A percentile compares a stretch with the other conserved stretches of the same genome.
These are phyloP conservation scores for Lentinus tigrinus DNA, from an alignment of 768 basidiomycete genomes.

Conservation along the genomic window DNA sequence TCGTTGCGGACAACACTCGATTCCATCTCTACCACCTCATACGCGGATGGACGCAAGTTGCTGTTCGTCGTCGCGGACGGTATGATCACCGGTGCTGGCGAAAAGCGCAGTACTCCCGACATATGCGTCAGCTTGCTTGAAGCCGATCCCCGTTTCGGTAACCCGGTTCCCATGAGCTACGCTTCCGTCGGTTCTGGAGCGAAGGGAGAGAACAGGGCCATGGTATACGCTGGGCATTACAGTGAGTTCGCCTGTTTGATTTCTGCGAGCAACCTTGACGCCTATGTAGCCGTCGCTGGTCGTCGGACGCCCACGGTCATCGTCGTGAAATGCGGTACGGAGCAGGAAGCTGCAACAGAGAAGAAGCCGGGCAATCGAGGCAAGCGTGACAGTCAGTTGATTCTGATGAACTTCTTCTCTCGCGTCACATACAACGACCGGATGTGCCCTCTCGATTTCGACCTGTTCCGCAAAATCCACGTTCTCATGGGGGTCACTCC, in stretches of 20 bases:
- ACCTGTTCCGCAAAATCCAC: conserved; percentile 96
- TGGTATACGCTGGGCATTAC: conserved; percentile 99
- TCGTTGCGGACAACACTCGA: conserved; percentile 90
- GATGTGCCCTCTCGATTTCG: conserved; percentile 96
- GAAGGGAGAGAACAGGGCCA: conserved; percentile 90
- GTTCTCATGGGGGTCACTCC: conserved; percentile 98
- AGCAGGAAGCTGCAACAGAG: conserved; percentile 75
- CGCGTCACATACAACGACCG: conserved; percentile 99
- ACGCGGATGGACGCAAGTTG: conserved; percentile 90
- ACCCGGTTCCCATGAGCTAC: conserved; percentile 94
- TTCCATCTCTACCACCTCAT: conserved; percentile 86
- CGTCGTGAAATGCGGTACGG: conserved; percentile 95
- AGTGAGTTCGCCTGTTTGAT: conserved; percentile 51
- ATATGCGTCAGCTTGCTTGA: conserved; percentile 91
- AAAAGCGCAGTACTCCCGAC: conserved; percentile 94
- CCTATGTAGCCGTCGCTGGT: conserved; percentile 64
- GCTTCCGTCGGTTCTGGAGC: conserved; percentile 85
- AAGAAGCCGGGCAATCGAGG: conserved; percentile 98
- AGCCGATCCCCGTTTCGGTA: conserved; percentile 93
- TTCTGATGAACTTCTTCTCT: conserved; percentile 99
- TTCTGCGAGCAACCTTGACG: neutral
- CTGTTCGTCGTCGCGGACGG: conserved; percentile 96
- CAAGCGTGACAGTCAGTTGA: conserved; percentile 97
- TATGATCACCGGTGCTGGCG: conserved; percentile 97
- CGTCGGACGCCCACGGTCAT: conserved; percentile 92